Evolutionary conservation across 169 alveolate genomes (phyloP).

Genomic region (Babesia caballi): DNA sequence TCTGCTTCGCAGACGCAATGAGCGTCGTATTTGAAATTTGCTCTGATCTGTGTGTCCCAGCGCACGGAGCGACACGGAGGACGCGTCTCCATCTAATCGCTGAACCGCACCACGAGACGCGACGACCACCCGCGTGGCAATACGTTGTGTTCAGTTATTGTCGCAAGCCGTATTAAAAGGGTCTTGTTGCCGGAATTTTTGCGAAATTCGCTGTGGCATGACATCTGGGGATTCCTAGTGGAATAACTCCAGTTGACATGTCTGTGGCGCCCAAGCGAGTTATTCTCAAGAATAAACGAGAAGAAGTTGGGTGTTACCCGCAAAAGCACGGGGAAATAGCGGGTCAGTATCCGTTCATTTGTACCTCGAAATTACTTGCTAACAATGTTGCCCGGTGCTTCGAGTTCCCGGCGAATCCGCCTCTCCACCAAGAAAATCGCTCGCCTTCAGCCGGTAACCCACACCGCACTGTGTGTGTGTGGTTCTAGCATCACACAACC

Average conservation of each 20-base stretch:
- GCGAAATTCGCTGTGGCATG: neutral
- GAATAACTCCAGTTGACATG: conserved; percentile 29
- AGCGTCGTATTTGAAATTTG: neutral
- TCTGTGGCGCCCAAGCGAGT: neutral
- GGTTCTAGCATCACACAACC: neutral
- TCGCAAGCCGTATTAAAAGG: no score
- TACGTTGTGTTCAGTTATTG: no score
- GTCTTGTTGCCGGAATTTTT: no score
- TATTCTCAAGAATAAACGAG: no score
- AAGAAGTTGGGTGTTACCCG: no score
- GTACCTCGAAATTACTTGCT: no score
- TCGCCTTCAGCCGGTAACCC: neutral
- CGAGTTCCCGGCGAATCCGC: neutral
- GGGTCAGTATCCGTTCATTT: no score
- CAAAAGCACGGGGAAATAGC: no score
- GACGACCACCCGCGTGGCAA: neutral
- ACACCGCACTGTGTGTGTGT: conserved; percentile 17
- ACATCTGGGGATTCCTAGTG: conserved; percentile 35
- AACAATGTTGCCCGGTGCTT: neutral
- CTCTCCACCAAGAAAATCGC: neutral
- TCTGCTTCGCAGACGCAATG: neutral
- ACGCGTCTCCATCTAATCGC: conserved; percentile 1
- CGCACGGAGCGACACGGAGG: neutral
- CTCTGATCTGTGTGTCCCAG: conserved; percentile 10
- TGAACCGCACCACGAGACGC: neutral